These are phyloP conservation scores for Huntiella savannae DNA, from an alignment of 2,329 filamentous ascomycete species.

Conservation along the genomic window DNA sequence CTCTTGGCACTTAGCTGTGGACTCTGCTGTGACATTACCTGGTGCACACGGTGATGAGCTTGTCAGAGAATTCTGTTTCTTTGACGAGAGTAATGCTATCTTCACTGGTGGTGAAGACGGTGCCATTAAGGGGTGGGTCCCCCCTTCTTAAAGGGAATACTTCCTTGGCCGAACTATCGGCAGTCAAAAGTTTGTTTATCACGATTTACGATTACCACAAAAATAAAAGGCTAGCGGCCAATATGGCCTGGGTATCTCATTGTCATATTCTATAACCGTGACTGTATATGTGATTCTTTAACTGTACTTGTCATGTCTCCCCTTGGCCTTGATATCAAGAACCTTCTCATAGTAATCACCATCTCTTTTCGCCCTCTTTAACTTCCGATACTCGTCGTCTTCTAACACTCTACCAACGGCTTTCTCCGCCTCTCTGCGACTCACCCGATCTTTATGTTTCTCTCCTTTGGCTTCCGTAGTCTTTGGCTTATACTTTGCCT, in stretches of 20 bases:
- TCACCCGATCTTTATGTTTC: slow-evolving; percentile 70
- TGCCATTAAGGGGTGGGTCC: slow-evolving; percentile 36
- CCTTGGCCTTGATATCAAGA: slow-evolving; percentile 74
- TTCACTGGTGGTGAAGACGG: slow-evolving; percentile 42
- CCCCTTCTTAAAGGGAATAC: slow-evolving; percentile 12
- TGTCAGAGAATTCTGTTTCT: slow-evolving; percentile 43
- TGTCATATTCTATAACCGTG: slow-evolving; percentile 1
- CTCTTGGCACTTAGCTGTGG: slow-evolving; percentile 36
- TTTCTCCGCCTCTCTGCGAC: slow-evolving; percentile 64
- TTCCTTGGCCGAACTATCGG: too few relatives aligned
- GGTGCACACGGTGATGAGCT: slow-evolving; percentile 46
- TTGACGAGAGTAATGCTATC: slow-evolving; percentile 38
- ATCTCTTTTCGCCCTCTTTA: slow-evolving; percentile 69
- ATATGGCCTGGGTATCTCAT: slow-evolving; percentile 1
- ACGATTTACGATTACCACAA: too few relatives aligned
- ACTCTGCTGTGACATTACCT: slow-evolving; percentile 36
- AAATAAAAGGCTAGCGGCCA: background rate
- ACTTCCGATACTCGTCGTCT: slow-evolving; percentile 66
- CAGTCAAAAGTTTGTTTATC: too few relatives aligned
- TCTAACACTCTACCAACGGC: slow-evolving; percentile 57
- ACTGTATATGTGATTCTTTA: slow-evolving; percentile 4
- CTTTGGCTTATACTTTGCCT: slow-evolving; percentile 79
- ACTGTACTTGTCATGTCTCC: slow-evolving; percentile 74
- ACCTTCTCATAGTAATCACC: slow-evolving; percentile 80
- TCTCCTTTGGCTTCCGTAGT: slow-evolving; percentile 58